Evolutionary conservation across 371 early-diverging fungal genomes (phyloP).

Genomic region (Mucor irregularis): DNA sequence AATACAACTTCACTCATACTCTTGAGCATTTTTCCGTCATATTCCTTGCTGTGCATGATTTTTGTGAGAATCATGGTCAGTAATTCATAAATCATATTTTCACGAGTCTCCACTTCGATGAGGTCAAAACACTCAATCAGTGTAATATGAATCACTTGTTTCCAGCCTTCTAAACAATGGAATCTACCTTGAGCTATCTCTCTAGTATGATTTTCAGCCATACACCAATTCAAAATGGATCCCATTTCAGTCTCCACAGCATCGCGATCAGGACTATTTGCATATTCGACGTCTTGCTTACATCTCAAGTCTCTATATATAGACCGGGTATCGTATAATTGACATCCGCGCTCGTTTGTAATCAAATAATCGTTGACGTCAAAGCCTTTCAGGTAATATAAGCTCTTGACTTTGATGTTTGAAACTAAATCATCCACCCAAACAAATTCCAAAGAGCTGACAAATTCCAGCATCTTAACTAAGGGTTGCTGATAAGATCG

Average conservation of each 20-base stretch:
- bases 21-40: conserved; percentile 52
- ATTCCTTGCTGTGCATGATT: conserved; percentile 29
- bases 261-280: background rate
- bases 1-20: conserved; percentile 65
- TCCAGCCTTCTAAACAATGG: conserved; percentile 77
- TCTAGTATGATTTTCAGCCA: conserved; percentile 65
- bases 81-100: conserved; percentile 61
- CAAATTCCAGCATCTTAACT: conserved; percentile 56
- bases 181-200: conserved; percentile 64
- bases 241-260: conserved; percentile 53
- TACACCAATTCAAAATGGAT: conserved; percentile 50
- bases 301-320: conserved; percentile 40
- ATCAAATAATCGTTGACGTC: conserved; percentile 25
- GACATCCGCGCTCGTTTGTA: conserved; percentile 58
- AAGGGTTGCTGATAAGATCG: conserved; percentile 57
- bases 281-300: conserved; percentile 14
- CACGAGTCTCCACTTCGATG: conserved; percentile 59
- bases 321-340: conserved; percentile 67
- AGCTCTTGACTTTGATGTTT: conserved; percentile 1
- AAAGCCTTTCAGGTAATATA: conserved; percentile 25
- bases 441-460: conserved; percentile 55
- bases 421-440: conserved; percentile 50
- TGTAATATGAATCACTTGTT: conserved; percentile 73
- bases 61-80: conserved; percentile 63
- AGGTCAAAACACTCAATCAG: conserved; percentile 67